Percentiles rank a stretch among this genome's conserved stretches.
These are phyloP conservation scores for Fusarium pseudonygamai DNA, from an alignment of 2,329 filamentous ascomycete genomes.

Conservation along the genomic window DNA sequence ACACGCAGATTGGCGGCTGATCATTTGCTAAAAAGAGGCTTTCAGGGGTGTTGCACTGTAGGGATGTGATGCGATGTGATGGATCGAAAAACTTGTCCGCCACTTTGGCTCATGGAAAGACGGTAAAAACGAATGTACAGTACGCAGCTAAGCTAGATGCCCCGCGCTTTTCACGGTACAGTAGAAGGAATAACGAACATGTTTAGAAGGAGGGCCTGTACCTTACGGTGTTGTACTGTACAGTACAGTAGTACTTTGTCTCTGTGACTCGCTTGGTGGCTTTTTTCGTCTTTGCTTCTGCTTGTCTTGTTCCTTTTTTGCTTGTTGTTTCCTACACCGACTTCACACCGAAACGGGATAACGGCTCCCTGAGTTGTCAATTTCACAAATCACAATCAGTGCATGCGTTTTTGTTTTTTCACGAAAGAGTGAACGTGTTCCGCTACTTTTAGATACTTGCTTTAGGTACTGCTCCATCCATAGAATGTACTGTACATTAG, in stretches of 20 bases:
- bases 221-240: neutral
- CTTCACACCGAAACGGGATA: slow-evolving; percentile 46
- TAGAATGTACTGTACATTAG: slow-evolving; percentile 4
- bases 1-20: slow-evolving; percentile 37
- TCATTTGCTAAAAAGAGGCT: slow-evolving; percentile 32
- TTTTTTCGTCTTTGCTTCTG: slow-evolving; percentile 26
- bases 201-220: slow-evolving; percentile 2
- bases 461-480: neutral
- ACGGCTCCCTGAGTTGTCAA: slow-evolving; percentile 30
- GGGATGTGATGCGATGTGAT: slow-evolving; percentile 27
- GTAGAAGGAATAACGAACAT: slow-evolving; percentile 25
- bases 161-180: slow-evolving; percentile 19
- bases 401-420: slow-evolving; percentile 10
- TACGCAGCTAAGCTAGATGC: neutral
- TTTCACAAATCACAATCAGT: slow-evolving; percentile 28
- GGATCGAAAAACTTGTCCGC: slow-evolving; percentile 32
- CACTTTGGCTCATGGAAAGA: slow-evolving; percentile 33
- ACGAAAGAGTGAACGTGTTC: slow-evolving; percentile 14
- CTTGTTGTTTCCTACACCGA: slow-evolving; percentile 39
- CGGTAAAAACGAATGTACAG: slow-evolving; percentile 30
- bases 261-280: neutral
- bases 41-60: slow-evolving; percentile 19
- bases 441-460: slow-evolving; percentile 25
- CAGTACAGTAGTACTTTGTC: neutral
- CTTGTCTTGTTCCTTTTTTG: neutral